Percentiles rank a stretch among this genome's conserved stretches.
These are phyloP conservation scores for Aspergillus indologenus DNA, from an alignment of 495 filamentous ascomycete species.

Conservation along the genomic window DNA sequence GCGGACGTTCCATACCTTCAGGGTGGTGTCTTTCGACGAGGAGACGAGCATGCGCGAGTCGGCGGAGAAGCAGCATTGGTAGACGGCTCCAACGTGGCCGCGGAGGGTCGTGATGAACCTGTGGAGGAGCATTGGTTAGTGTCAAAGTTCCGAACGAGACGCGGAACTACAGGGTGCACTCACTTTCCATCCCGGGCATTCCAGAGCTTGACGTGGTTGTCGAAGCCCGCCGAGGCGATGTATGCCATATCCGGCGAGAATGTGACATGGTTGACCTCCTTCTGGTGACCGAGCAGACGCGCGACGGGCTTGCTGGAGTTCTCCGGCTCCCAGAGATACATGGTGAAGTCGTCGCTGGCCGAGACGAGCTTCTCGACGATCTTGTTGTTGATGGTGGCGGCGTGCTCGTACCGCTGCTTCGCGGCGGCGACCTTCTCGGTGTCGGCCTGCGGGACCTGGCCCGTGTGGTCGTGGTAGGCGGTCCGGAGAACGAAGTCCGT, in stretches of 20 bases:
- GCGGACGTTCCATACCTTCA: constrained; percentile 90
- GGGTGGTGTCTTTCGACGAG: constrained; percentile 84
- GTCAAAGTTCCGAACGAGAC: constrained; percentile 1
- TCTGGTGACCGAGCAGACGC: constrained; percentile 89
- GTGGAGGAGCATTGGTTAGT: not conserved
- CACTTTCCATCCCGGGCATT: constrained; percentile 64
- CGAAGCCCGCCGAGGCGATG: constrained; percentile 86
- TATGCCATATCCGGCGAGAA: constrained; percentile 86
- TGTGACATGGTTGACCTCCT: constrained; percentile 91
- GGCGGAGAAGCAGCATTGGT: constrained; percentile 84
- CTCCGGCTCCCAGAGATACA: constrained; percentile 92
- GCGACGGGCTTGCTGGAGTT: constrained; percentile 77
- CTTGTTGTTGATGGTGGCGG: constrained; percentile 73
- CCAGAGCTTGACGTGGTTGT: constrained; percentile 92
- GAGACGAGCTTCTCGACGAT: constrained; percentile 84
- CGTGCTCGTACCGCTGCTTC: constrained; percentile 80
- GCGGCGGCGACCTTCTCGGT: constrained; percentile 74
- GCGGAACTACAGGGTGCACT: constrained; percentile 20
- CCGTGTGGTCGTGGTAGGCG: constrained; percentile 81
- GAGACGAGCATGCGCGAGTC: constrained; percentile 85
- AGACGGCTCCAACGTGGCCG: constrained; percentile 91
- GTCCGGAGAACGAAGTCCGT: constrained; percentile 90
- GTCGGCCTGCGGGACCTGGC: constrained; percentile 61
- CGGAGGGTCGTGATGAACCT: constrained; percentile 81
- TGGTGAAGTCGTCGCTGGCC: constrained; percentile 92